Conservation (phyloP, 2,329 filamentous ascomycete genomes). For the Hypomyces perniciosus region DNA sequence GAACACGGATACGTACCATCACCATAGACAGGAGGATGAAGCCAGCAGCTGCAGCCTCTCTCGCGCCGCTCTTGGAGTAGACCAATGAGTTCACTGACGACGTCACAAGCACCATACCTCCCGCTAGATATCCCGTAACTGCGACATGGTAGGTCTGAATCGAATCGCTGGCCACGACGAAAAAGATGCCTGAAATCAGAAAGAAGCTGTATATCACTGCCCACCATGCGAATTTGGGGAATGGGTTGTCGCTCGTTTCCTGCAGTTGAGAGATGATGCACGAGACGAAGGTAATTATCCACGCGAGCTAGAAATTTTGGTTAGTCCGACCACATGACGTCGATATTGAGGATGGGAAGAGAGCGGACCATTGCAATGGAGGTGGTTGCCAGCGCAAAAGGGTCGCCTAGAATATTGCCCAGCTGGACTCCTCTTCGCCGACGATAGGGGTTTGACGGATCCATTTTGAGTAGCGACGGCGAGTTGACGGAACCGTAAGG, state of each 20-base stretch:
- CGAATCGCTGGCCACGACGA: constrained; percentile 79
- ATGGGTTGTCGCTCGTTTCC: constrained; percentile 40
- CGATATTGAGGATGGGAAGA: not conserved
- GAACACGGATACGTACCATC: constrained; percentile 53
- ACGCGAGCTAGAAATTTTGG: constrained; percentile 63
- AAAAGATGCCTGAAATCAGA: constrained; percentile 70
- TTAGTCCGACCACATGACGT: constrained; percentile 14
- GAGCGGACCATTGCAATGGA: constrained; percentile 71
- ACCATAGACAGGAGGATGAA: constrained; percentile 94
- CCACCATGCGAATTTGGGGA: constrained; percentile 93
- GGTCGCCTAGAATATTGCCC: constrained; percentile 91
- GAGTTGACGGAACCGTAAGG: constrained; percentile 67
- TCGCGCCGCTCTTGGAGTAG: constrained; percentile 65
- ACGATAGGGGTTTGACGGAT: constrained; percentile 55
- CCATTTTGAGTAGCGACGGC: constrained; percentile 76
- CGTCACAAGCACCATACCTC: constrained; percentile 77
- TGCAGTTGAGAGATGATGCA: constrained; percentile 67
- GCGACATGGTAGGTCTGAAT: constrained; percentile 88
- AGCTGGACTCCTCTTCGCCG: constrained; percentile 60
- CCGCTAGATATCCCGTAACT: constrained; percentile 78
- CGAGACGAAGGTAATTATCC: constrained; percentile 86
- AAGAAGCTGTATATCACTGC: constrained; percentile 78
- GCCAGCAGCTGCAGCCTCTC: constrained; percentile 83
- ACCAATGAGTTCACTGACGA: constrained; percentile 82
- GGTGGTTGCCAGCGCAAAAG: constrained; percentile 89